Conservation (phyloP, 2,329 filamentous ascomycete genomes). For the Pseudogymnoascus destructans region DNA sequence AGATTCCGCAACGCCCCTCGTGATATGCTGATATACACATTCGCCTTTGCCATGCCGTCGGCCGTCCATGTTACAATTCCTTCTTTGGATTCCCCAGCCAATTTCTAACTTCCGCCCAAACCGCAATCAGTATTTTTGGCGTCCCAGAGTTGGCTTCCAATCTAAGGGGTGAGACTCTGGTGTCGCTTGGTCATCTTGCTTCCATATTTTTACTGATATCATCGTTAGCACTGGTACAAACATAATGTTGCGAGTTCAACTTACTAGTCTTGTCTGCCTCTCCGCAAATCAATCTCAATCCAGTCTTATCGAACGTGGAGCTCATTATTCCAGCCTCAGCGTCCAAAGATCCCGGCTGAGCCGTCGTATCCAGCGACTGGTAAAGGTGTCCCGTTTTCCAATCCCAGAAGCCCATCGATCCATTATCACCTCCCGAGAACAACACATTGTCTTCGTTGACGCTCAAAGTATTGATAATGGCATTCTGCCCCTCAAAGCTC, state of each 20-base stretch:
- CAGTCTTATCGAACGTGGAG: slow-evolving; percentile 81
- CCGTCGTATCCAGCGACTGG: slow-evolving; percentile 78
- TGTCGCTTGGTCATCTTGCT: slow-evolving; percentile 80
- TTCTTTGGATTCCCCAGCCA: neutral
- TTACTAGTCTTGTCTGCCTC: slow-evolving; percentile 90
- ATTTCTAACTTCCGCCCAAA: neutral
- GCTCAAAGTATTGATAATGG: slow-evolving; percentile 86
- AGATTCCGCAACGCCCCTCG: neutral
- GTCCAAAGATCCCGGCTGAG: slow-evolving; percentile 86
- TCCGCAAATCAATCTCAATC: slow-evolving; percentile 78
- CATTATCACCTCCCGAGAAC: slow-evolving; percentile 91
- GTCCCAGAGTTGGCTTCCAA: slow-evolving; percentile 73
- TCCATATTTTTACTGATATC: slow-evolving; percentile 76
- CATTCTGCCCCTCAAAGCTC: slow-evolving; percentile 93
- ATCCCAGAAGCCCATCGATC: slow-evolving; percentile 95
- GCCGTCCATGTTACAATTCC: neutral
- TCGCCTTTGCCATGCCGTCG: slow-evolving; percentile 1
- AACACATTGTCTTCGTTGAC: slow-evolving; percentile 93
- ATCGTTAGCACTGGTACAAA: slow-evolving; percentile 19
- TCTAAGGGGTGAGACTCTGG: slow-evolving; percentile 82
- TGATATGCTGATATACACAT: slow-evolving; percentile 8
- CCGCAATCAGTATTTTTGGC: slow-evolving; percentile 53
- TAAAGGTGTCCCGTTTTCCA: slow-evolving; percentile 95
- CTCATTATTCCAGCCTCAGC: slow-evolving; percentile 93
- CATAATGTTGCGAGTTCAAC: slow-evolving; percentile 19